These are phyloP conservation scores for Sporothrix pseudoabietina DNA, from an alignment of 2,329 filamentous ascomycete species.

Conservation along the genomic window DNA sequence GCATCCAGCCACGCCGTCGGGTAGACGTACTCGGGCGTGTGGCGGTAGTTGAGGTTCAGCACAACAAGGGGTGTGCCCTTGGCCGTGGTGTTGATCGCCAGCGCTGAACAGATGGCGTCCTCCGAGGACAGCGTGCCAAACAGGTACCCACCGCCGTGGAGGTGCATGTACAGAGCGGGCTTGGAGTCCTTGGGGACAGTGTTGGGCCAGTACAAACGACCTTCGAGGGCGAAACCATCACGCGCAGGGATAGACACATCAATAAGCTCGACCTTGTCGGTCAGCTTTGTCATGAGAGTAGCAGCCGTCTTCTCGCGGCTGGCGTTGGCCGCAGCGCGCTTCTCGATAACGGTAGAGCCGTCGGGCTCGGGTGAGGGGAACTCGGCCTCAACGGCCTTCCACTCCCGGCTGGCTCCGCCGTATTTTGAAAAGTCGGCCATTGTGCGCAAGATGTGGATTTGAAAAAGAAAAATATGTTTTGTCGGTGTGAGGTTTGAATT, in stretches of 20 bases:
- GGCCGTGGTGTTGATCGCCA: slow-evolving; percentile 44
- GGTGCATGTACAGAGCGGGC: slow-evolving; percentile 32
- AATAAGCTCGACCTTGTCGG: slow-evolving; percentile 40
- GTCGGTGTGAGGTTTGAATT: background rate
- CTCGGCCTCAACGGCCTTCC: slow-evolving; percentile 45
- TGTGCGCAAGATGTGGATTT: background rate
- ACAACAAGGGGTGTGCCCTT: slow-evolving; percentile 25
- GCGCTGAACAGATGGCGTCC: slow-evolving; percentile 53
- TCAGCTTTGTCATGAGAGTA: slow-evolving; percentile 38
- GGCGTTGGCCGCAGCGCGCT: slow-evolving; percentile 40
- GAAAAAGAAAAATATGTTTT: background rate
- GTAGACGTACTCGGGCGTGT: slow-evolving; percentile 57
- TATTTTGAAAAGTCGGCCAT: slow-evolving; percentile 44
- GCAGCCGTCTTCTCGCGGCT: slow-evolving; percentile 42
- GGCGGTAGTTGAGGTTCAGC: slow-evolving; percentile 57
- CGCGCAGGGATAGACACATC: slow-evolving; percentile 40
- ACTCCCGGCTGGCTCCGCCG: slow-evolving; percentile 47
- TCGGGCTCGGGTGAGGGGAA: slow-evolving; percentile 38
- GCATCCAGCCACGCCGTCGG: slow-evolving; percentile 57
- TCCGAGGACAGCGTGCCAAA: slow-evolving; percentile 58
- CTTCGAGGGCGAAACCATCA: slow-evolving; percentile 38
- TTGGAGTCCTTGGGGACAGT: slow-evolving; percentile 56
- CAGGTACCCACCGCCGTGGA: slow-evolving; percentile 46
- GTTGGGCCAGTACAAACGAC: slow-evolving; percentile 36
- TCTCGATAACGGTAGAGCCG: slow-evolving; percentile 36